A percentile compares a stretch with the other conserved stretches of the same genome.
phyloP scores from a whole-genome alignment of 2,329 filamentous ascomycete species.

The Sarocladium oryzae region DNA sequence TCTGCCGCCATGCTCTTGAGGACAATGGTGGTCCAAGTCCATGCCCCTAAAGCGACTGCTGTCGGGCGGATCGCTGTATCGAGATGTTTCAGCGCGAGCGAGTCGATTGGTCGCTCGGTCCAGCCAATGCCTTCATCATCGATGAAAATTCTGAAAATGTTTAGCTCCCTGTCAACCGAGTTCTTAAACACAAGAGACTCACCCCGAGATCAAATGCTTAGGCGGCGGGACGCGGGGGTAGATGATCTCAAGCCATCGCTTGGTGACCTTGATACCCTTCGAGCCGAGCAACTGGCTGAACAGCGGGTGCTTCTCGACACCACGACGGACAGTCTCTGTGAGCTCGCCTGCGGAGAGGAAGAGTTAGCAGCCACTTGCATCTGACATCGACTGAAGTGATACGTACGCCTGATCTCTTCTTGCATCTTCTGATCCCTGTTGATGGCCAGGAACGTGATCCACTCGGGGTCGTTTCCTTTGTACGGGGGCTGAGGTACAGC shows the following conservation, averaged over 20 bases:
- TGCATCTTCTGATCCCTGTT: constrained; percentile 44
- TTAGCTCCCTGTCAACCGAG: constrained; percentile 17
- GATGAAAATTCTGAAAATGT: constrained; percentile 45
- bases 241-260: constrained; percentile 54
- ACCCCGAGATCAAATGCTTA: constrained; percentile 54
- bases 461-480: constrained; percentile 54
- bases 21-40: constrained; percentile 44
- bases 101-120: constrained; percentile 42
- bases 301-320: constrained; percentile 33
- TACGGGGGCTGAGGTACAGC: constrained; percentile 44
- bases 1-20: constrained; percentile 37
- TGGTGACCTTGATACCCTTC: constrained; percentile 39
- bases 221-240: constrained; percentile 55
- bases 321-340: constrained; percentile 29
- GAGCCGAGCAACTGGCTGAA: constrained; percentile 39
- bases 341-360: constrained; percentile 24
- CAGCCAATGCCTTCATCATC: constrained; percentile 42
- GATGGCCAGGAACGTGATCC: constrained; percentile 53
- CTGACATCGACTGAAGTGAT: not conserved
- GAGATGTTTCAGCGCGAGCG: constrained; percentile 36
- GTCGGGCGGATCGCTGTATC: constrained; percentile 48
- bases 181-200: constrained; percentile 13
- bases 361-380: not conserved
- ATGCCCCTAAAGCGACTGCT: constrained; percentile 42
- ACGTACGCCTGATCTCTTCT: constrained; percentile 40